These are phyloP conservation scores for Tetracladium maxilliforme DNA, from an alignment of 2,329 filamentous ascomycete species.

Conservation along the genomic window DNA sequence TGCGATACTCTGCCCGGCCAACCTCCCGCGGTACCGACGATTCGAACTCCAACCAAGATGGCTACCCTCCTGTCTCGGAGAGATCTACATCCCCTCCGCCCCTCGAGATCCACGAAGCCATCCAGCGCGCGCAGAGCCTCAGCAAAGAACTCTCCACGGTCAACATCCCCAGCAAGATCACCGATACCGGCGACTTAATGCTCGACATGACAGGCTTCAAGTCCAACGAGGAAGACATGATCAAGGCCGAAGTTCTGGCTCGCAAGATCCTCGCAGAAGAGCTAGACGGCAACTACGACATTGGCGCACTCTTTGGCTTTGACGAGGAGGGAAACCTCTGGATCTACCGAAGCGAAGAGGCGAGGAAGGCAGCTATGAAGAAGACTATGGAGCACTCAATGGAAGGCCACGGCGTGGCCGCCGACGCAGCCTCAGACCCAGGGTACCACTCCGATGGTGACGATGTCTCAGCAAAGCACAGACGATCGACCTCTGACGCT, in stretches of 20 bases:
- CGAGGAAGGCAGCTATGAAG: slow-evolving; percentile 76
- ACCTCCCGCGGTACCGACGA: slow-evolving; percentile 20
- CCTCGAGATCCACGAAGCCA: slow-evolving; percentile 56
- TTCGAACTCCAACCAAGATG: no score
- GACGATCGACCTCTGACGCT: slow-evolving; percentile 49
- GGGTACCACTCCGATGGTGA: slow-evolving; percentile 85
- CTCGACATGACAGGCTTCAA: slow-evolving; percentile 97
- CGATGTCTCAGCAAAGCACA: slow-evolving; percentile 33
- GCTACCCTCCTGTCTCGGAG: no score
- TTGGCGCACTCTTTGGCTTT: slow-evolving; percentile 85
- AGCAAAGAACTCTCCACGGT: slow-evolving; percentile 78
- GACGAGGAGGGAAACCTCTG: slow-evolving; percentile 96
- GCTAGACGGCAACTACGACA: slow-evolving; percentile 88
- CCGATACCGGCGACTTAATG: slow-evolving; percentile 87
- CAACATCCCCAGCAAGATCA: slow-evolving; percentile 90
- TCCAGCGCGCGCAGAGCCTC: slow-evolving; percentile 69
- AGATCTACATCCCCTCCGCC: slow-evolving; percentile 68
- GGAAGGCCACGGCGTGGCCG: slow-evolving; percentile 39
- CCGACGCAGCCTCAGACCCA: slow-evolving; percentile 82
- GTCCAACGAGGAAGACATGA: slow-evolving; percentile 79
- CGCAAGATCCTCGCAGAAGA: slow-evolving; percentile 87
- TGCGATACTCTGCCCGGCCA: slow-evolving; percentile 31
- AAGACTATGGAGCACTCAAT: slow-evolving; percentile 35
- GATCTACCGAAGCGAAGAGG: slow-evolving; percentile 97
- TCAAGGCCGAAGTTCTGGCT: slow-evolving; percentile 85